A percentile compares a stretch with the other conserved stretches of the same genome.
Conservation (phyloP, 371 early-diverging fungal genomes). For the Gilbertella persicaria region DNA sequence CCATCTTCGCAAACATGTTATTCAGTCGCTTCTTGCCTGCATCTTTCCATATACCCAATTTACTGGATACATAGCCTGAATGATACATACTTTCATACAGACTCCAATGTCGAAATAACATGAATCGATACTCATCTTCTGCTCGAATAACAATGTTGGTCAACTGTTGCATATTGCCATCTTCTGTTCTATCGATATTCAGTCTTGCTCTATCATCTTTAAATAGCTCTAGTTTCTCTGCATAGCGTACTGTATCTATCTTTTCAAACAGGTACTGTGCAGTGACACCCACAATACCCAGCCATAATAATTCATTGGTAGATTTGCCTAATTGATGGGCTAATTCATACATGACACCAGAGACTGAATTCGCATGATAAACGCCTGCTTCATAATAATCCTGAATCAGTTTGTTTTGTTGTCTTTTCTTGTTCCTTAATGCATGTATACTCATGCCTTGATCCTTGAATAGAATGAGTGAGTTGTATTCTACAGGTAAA, state of each 20-base stretch:
- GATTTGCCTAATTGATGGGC: slow-evolving; percentile 60
- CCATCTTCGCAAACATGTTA: slow-evolving; percentile 87
- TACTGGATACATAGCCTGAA: slow-evolving; percentile 82
- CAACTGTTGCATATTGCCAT: not conserved
- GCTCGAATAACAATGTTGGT: slow-evolving; percentile 27
- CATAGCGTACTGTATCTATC: slow-evolving; percentile 60
- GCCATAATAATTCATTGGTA: slow-evolving; percentile 65
- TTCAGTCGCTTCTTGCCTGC: slow-evolving; percentile 75
- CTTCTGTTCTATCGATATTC: slow-evolving; percentile 28
- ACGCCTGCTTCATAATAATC: slow-evolving; percentile 63
- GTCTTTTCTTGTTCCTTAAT: slow-evolving; percentile 13
- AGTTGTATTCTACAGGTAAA: no score
- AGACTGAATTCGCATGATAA: slow-evolving; percentile 58
- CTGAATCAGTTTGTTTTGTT: slow-evolving; percentile 38
- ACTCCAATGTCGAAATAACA: slow-evolving; percentile 91
- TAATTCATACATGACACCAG: slow-evolving; percentile 58
- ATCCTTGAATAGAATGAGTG: not conserved
- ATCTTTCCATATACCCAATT: slow-evolving; percentile 86
- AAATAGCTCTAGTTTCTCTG: slow-evolving; percentile 48
- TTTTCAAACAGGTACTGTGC: slow-evolving; percentile 70
- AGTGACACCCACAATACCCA: slow-evolving; percentile 72
- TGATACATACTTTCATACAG: slow-evolving; percentile 85
- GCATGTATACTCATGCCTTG: slow-evolving; percentile 1
- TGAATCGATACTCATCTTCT: slow-evolving; percentile 78
- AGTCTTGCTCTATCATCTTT: slow-evolving; percentile 64